phyloP scores from a whole-genome alignment of 1,284 basidiomycete genomes.

The Taiwanofungus camphoratus region DNA sequence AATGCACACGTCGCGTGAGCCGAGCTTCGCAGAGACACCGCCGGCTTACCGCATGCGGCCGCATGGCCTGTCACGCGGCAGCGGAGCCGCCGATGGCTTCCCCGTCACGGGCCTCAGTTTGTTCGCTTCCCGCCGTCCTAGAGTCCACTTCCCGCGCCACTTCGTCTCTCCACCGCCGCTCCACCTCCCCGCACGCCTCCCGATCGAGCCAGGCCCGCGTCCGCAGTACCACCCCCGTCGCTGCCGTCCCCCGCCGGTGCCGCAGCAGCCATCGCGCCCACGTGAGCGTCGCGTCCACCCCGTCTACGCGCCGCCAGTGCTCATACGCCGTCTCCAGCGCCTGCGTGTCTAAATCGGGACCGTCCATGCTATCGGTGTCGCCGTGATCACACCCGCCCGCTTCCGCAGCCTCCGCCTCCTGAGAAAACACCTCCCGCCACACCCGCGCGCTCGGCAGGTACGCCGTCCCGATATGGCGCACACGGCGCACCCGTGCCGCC shows the following conservation, averaged over 20 bases:
- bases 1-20: too few species aligned
- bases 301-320: conserved; percentile 36
- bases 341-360: too few species aligned
- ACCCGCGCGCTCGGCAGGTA: conserved; percentile 40
- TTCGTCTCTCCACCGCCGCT: conserved; percentile 22
- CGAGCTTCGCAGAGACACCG: too few species aligned
- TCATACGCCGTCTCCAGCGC: conserved; percentile 36
- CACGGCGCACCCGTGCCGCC: conserved; percentile 26
- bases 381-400: not conserved
- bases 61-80: too few species aligned
- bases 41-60: too few species aligned
- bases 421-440: conserved; percentile 38
- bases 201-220: conserved; percentile 17
- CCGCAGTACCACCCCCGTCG: conserved; percentile 19
- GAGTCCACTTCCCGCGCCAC: conserved; percentile 13
- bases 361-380: conserved; percentile 19
- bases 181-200: conserved; percentile 18
- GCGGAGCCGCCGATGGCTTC: too few species aligned
- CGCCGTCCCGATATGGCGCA: conserved; percentile 36
- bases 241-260: conserved; percentile 31
- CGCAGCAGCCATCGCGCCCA: conserved; percentile 44
- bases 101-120: conserved; percentile 8
- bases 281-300: conserved; percentile 32
- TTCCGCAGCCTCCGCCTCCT: conserved; percentile 20
- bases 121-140: too few species aligned